Evolutionary conservation across 305 asterid species (phyloP), one percentile per base, ranked within the genome.

Genomic region (Fraxinus paxiana): DNA sequence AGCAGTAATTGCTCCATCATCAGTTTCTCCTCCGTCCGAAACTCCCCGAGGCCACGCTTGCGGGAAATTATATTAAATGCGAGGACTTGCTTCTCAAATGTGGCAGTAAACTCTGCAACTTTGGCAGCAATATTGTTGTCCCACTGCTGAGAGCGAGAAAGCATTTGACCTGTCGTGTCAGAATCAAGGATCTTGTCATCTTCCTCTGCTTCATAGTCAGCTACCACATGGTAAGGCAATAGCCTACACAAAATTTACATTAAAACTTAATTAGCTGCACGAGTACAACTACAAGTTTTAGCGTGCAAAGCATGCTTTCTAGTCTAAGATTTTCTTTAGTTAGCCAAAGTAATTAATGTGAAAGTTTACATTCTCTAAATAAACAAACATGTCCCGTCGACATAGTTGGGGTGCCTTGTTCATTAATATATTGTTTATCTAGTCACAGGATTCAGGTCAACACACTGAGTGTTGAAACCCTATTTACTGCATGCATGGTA

Each of bases 191-290:
- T 96, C 90, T 91, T 96, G 91, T 96, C 98, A 82, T 96, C 99
- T 83, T 96, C 99, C 89, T 94, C 98, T 28, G 99, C 98, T 89
- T 94, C 99, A 84, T 96, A 96, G 88, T 96, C 99, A 12, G 99
- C 99, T 83, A 96, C 97, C 77, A 96, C 98, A 83, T 94, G 99
- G 88, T 94, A 96, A 73, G 99, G 99, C 74, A 96, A 87, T 73
- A 96, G 90, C 97, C 99, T 95, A 77, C 34, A 80, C 67, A 77
- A 69, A 69, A n/a, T 15, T 71, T 33, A 71, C 48, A 33, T 71
- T 37, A 71, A 6, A n/a, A 54, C 18, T 54, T 54, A 54, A 33
- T 71, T 33, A 34, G 75, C 48, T 33, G 26, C 15, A 2, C 6
- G 7, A n/a, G 74, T 69, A 51, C 22, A 51, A 38, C 59, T 46